Conservation (phyloP, 2,329 filamentous ascomycete genomes). For the Apiospora aurea region DNA sequence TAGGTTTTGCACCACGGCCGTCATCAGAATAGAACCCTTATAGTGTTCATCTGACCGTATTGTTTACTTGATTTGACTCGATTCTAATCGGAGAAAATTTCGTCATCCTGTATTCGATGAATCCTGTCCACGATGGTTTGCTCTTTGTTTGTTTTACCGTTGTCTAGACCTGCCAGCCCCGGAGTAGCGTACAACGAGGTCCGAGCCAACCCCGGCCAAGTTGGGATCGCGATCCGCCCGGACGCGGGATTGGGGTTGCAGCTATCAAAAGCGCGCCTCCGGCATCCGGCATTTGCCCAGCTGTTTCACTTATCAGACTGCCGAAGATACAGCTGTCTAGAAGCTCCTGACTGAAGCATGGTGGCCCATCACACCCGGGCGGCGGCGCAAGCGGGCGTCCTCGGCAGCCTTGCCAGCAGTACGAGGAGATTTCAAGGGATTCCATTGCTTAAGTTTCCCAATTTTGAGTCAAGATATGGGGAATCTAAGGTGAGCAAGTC, state of each 20-base stretch:
- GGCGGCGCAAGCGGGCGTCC: too few species aligned
- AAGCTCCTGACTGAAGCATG: too few species aligned
- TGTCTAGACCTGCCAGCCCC: background rate
- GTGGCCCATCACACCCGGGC: too few species aligned
- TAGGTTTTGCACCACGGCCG: background rate
- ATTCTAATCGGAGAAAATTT: background rate
- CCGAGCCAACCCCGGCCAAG: background rate
- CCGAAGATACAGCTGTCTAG: too few species aligned
- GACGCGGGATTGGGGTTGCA: background rate
- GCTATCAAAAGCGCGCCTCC: background rate
- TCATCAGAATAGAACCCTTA: background rate
- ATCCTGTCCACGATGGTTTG: background rate
- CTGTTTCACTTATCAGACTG: background rate
- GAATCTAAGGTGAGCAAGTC: rapidly evolving
- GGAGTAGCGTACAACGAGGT: background rate
- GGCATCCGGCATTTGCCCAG: too few species aligned
- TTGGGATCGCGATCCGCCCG: background rate
- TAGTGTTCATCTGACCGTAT: background rate
- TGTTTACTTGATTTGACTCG: background rate
- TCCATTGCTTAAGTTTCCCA: too few species aligned
- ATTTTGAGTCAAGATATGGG: too few species aligned
- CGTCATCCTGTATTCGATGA: too few species aligned
- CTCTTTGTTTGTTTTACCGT: background rate
- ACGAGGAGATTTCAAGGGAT: too few species aligned
- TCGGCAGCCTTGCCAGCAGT: too few species aligned